A percentile compares a stretch with the other conserved stretches of the same genome.
Evolutionary conservation across 306 rosid species (phyloP).

Genomic region (Neltuma alba): DNA sequence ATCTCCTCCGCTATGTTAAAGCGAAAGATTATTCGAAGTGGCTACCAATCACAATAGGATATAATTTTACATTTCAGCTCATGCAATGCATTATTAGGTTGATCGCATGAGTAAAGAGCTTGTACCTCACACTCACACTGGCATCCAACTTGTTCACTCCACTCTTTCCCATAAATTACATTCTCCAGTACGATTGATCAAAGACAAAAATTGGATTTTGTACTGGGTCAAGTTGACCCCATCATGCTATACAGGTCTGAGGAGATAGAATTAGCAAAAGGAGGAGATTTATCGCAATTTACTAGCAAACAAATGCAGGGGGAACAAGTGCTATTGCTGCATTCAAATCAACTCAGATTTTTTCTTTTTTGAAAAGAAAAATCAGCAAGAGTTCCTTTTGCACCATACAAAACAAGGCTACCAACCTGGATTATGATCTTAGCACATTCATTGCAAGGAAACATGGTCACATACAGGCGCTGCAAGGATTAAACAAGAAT

Average conservation of each 20-base stretch:
- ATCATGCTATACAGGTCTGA: conserved; percentile 1
- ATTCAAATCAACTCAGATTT: conserved; percentile 8
- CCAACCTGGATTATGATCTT: conserved; percentile 94
- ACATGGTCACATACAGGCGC: conserved; percentile 95
- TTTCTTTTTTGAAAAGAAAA: neutral
- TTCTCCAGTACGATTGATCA: neutral
- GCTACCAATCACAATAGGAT: neutral
- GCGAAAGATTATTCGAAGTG: conserved; percentile 1
- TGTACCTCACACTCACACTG: neutral
- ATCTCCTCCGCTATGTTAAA: neutral
- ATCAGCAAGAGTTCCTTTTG: conserved; percentile 1
- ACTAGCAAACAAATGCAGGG: conserved; percentile 1
- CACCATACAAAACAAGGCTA: conserved; percentile 4
- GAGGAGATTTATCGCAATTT: conserved; percentile 16
- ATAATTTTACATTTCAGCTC: conserved; percentile 17
- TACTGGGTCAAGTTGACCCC: neutral
- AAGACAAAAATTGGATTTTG: conserved; percentile 9
- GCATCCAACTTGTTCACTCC: neutral
- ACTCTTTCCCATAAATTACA: neutral
- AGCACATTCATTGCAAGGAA: conserved; percentile 98
- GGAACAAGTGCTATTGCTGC: neutral
- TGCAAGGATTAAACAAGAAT: conserved; percentile 43
- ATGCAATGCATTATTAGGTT: neutral
- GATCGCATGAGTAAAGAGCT: neutral
- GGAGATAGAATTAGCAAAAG: conserved; percentile 13